phyloP scores from a whole-genome alignment of 2,329 filamentous ascomycete genomes.

The Fusarium transvaalense region DNA sequence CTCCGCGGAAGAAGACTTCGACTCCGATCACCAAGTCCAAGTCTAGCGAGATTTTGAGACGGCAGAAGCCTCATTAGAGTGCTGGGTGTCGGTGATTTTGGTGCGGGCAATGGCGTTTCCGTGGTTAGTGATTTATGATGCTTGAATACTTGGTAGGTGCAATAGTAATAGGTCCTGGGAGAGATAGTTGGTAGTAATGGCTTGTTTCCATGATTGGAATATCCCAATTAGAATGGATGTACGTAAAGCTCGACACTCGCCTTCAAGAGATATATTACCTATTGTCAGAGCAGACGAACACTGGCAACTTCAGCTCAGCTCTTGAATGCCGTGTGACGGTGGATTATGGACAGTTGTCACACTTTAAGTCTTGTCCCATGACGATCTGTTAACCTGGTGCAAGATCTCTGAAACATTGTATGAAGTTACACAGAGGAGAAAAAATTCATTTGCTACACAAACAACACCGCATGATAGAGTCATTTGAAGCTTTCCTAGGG shows the following conservation, averaged over 20 bases:
- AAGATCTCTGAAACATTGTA: not conserved
- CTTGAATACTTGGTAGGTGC: too few species aligned
- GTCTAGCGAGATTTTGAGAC: too few species aligned
- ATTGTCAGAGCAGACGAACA: not conserved
- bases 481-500: not conserved
- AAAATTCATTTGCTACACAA: not conserved
- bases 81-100: too few species aligned
- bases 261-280: not conserved
- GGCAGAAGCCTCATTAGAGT: too few species aligned
- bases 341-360: not conserved
- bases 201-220: not conserved
- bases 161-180: too few species aligned
- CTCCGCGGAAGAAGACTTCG: too few species aligned
- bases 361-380: not conserved
- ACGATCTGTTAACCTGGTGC: too few species aligned
- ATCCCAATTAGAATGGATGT: not conserved
- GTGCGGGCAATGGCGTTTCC: too few species aligned
- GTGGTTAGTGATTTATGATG: too few species aligned
- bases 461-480: not conserved
- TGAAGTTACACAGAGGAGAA: not conserved
- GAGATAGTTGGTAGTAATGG: too few species aligned
- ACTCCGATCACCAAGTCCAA: too few species aligned
- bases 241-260: not conserved
- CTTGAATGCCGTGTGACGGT: not conserved
- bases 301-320: too few species aligned